Conservation (phyloP, 2,329 filamentous ascomycete species). For the Claviceps lovelessii region DNA sequence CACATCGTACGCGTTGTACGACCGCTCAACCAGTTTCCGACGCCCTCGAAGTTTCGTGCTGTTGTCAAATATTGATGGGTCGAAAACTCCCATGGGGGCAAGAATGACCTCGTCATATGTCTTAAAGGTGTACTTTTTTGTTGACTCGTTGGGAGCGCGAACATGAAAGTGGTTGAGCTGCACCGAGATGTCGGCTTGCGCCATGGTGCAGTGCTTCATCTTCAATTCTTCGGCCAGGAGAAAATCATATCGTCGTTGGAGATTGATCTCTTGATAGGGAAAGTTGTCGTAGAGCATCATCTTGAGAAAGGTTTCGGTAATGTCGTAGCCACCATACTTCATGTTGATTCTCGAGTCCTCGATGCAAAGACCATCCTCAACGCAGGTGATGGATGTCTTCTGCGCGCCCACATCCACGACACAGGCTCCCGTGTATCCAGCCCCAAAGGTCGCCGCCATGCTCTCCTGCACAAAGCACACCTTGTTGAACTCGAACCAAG, state of each 20-base stretch:
- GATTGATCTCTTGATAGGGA: constrained; percentile 87
- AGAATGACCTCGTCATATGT: constrained; percentile 92
- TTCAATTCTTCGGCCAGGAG: constrained; percentile 91
- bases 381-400: constrained; percentile 93
- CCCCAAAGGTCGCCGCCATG: constrained; percentile 85
- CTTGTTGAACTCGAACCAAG: constrained; percentile 75
- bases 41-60: constrained; percentile 64
- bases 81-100: constrained; percentile 90
- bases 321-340: constrained; percentile 83
- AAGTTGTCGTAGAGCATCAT: constrained; percentile 98
- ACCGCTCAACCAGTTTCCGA: constrained; percentile 69
- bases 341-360: constrained; percentile 92
- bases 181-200: constrained; percentile 76
- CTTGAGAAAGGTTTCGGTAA: constrained; percentile 88
- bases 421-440: constrained; percentile 84
- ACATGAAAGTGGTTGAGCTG: constrained; percentile 84
- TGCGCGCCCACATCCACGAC: constrained; percentile 94
- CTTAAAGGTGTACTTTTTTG: constrained; percentile 88
- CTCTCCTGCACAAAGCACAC: constrained; percentile 95
- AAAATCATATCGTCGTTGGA: constrained; percentile 81
- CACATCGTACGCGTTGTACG: constrained; percentile 86
- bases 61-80: constrained; percentile 76
- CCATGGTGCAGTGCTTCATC: constrained; percentile 81
- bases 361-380: constrained; percentile 88
- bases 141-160: constrained; percentile 74